These are phyloP conservation scores for Acanthamoeba lugdunensis DNA, from an alignment of 208 protist species.

Conservation along the genomic window DNA sequence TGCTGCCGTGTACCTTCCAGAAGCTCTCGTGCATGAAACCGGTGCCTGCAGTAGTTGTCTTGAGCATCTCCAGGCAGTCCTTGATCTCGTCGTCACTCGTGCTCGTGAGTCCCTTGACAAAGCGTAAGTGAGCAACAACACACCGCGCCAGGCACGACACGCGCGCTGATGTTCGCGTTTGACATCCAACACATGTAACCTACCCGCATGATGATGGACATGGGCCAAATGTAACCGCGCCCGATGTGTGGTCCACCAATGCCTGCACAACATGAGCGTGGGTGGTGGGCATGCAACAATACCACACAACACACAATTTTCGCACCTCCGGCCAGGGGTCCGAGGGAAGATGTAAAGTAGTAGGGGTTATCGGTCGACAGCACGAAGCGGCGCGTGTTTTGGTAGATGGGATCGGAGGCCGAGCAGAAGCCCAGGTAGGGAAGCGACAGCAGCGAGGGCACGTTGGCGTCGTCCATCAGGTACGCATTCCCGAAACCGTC, in stretches of 20 bases:
- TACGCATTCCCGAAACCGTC: conserved; percentile 76
- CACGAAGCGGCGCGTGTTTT: conserved; percentile 44
- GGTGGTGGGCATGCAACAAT: too few species aligned
- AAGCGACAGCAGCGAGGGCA: conserved; percentile 76
- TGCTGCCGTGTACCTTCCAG: conserved; percentile 70
- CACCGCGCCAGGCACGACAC: background rate
- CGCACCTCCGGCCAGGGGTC: background rate
- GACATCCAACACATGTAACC: too few species aligned
- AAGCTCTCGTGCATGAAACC: conserved; percentile 81
- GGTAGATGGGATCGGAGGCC: conserved; percentile 62
- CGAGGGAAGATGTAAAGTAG: conserved; percentile 3
- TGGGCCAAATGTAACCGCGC: conserved; percentile 78
- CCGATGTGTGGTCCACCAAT: conserved; percentile 79
- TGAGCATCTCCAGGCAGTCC: conserved; percentile 38
- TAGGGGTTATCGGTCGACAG: conserved; percentile 49
- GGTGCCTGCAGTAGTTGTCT: background rate
- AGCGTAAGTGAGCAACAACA: background rate
- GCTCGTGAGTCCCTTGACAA: conserved; percentile 52
- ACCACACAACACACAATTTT: background rate
- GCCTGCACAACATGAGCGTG: background rate
- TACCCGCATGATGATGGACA: conserved; percentile 79
- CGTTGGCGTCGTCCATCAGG: conserved; percentile 81
- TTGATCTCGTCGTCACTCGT: conserved; percentile 72
- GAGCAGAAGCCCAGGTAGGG: conserved; percentile 76
- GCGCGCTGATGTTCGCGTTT: too few species aligned